Evolutionary conservation across 192 early-diverging fungal species (phyloP), one percentile per base, ranked within the genome.

Genomic region (Entomortierella chlamydospora): DNA sequence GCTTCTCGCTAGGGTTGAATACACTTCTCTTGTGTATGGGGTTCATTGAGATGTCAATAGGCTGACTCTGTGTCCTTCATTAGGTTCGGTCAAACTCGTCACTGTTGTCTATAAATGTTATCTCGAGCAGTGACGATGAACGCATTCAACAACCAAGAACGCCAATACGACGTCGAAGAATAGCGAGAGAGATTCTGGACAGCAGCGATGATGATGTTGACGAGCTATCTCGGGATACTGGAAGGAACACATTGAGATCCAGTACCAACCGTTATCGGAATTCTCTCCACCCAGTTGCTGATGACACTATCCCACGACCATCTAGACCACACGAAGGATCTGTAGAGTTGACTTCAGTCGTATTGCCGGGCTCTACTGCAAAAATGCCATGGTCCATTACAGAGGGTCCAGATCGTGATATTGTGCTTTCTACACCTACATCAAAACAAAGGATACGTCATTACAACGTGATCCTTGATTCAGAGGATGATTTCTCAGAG

Each of bases 351-450:
- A 29, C 15, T 29, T 1, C 58, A 61, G 5, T 4, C 8, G 10
- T 29, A 29, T 39, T 39, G 2, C 37, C 51, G 9, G 66, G 47
- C 11, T 47, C 66, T 6, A 15, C 50, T 11, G 25, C 29, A 15
- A 77, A 56, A 41, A 70, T 70, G 62, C 76, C 76, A 2, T 79
- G 76, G 68, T 79, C 76, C 2, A 70, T 70, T 13, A 50, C 51
- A 0, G 62, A 70, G 25, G 76, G 76, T 17, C 63, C 76, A 2
- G 63, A 79, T 20, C 47, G 52, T 2, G 68, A 79, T 41, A 79
- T 79, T 49, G 68, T 79, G 3, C 61, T 79, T 0, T 70, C 76
- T 2, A 79, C 76, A 22, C 76, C 76, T 2, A 69, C 67, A 52
- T 56, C 57, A 11, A 79, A 70, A 52, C 68, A 70, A 57, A 54